Evolutionary conservation across 495 filamentous ascomycete species (phyloP).

Genomic region (Neurospora sp.): DNA sequence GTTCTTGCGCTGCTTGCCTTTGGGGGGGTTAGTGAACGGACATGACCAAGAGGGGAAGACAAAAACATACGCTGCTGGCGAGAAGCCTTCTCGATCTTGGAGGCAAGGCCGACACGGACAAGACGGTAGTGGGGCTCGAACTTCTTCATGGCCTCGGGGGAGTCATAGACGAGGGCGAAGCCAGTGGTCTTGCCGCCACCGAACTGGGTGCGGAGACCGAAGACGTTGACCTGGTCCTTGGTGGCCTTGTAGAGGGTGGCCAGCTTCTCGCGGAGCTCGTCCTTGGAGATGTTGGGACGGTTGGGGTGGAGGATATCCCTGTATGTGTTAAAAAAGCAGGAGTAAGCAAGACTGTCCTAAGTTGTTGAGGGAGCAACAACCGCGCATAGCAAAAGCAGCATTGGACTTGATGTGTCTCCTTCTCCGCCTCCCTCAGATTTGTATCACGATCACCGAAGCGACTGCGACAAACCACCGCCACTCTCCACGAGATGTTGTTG

Average conservation of each 20-base stretch:
- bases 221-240: constrained; percentile 94
- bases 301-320: constrained; percentile 99
- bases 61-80: constrained; percentile 87
- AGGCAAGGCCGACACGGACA: constrained; percentile 78
- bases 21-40: constrained; percentile 8
- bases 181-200: constrained; percentile 99
- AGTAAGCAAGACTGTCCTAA: constrained; percentile 4
- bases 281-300: constrained; percentile 97
- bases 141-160: constrained; percentile 94
- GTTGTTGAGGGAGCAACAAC: constrained; percentile 1
- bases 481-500: background rate
- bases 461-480: background rate
- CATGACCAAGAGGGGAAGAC: no score
- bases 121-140: constrained; percentile 98
- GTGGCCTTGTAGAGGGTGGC: constrained; percentile 91
- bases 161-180: constrained; percentile 98
- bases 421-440: background rate
- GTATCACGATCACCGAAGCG: background rate
- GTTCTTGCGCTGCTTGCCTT: constrained; percentile 99
- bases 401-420: background rate
- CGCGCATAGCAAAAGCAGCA: background rate
- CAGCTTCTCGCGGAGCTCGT: constrained; percentile 92
- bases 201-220: constrained; percentile 96
- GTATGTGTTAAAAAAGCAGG: constrained; percentile 8
- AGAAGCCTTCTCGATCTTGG: constrained; percentile 90